Conservation (phyloP, 2,329 filamentous ascomycete species). For the Pestalotiopsis fici region DNA sequence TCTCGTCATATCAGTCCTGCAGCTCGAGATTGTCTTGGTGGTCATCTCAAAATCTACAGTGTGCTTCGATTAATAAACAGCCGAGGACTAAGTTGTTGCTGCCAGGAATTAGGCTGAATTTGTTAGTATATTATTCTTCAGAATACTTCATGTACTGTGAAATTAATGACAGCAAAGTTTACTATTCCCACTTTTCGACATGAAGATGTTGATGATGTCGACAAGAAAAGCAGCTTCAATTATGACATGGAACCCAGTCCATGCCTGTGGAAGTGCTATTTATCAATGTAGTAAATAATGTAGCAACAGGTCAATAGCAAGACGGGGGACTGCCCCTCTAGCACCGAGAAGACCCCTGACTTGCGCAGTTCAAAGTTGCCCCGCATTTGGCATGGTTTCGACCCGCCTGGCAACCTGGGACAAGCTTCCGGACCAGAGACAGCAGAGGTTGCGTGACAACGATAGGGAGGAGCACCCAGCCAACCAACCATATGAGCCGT, state of each 20-base stretch:
- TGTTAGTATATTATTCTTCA: too few relatives aligned
- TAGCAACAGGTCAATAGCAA: background rate
- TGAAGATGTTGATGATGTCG: too few relatives aligned
- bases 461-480: conserved; percentile 5
- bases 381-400: conserved; percentile 10
- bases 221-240: too few relatives aligned
- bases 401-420: background rate
- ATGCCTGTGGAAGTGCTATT: too few relatives aligned
- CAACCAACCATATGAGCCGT: conserved; percentile 5
- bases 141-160: too few relatives aligned
- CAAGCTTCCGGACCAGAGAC: background rate
- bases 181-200: too few relatives aligned
- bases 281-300: too few relatives aligned
- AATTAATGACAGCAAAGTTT: too few relatives aligned
- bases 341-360: background rate
- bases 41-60: background rate
- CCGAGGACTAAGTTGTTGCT: background rate
- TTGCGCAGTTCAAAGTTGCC: background rate
- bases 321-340: background rate
- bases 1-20: too few relatives aligned
- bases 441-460: background rate
- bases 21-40: background rate
- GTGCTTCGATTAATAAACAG: background rate
- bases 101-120: background rate
- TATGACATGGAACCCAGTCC: too few relatives aligned